Base-by-base conservation (phyloP, 2,329 filamentous ascomycete species). In the Ophiostoma pallidulum region DNA sequence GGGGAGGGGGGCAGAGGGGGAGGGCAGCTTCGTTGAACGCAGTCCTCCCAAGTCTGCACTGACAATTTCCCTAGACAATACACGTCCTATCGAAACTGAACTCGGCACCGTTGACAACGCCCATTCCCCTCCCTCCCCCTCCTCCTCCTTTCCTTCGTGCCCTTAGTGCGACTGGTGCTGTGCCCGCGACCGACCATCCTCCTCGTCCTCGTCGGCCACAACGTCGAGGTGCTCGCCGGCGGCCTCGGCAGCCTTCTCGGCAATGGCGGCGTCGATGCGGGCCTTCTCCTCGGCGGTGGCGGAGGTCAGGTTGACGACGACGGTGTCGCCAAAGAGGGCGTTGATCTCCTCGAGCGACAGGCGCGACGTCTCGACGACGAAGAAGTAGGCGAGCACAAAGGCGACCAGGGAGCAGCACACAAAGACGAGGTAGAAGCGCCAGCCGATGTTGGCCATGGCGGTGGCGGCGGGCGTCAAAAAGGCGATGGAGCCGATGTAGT, bases 401-500 rank as follows among this genome's bases (percentile, higher is more conserved):
- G 64, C 61, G 18, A 66, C 49, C 29, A 57, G 60, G 58, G 62
- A 65, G 51, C 68, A 77, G 18, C 63, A 65, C 41, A 71, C 69
- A 51, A 76, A 77, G 22, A 78, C 63, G 53, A 77, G 74, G 59
- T 75, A 77, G 51, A 71, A 77, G 57, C 64, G 71, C 63, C 70
- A 76, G 2, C 47, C 49, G 31, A 48, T 51, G 14, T 31, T 45
- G 29, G 20, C 14, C 14, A 48, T 45, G 12, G 49, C 45, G 18
- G 49, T 50, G 19, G 50, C 48, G 3, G 53, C 54, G 24, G 49
- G 45, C 41, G 54, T 42, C 38, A 49, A 14, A 47, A 52, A 22
- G 51, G 55, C 19, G 42, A 51, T 42, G 41, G 38, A 52, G 48
- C 52, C 47, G 42, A 54, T 22, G 48, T 53, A 48, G 42, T 43